Conservation (phyloP, 139 green algal species). For the Zygnema cylindricum region DNA sequence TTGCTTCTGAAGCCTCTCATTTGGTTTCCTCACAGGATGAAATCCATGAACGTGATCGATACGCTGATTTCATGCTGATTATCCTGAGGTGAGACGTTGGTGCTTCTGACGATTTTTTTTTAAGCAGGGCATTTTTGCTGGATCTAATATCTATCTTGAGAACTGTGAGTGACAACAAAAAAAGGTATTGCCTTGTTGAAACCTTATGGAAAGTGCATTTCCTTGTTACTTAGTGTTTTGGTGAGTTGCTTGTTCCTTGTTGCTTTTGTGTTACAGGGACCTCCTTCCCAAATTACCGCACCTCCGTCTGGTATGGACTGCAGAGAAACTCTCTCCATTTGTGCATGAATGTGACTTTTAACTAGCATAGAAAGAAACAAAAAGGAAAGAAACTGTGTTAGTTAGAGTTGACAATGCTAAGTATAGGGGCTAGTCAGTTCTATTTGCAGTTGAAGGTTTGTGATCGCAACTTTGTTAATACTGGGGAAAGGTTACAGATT, state of each 20-base stretch:
- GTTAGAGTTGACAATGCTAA: background rate
- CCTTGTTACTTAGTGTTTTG: too few species aligned
- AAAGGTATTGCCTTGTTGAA: too few species aligned
- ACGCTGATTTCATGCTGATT: conserved; percentile 80
- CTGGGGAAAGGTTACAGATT: background rate
- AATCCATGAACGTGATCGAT: conserved; percentile 77
- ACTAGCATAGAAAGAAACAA: background rate
- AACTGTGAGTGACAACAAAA: too few species aligned
- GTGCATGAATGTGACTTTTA: background rate
- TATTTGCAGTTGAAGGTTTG: conserved; percentile 1
- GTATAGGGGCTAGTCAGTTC: background rate
- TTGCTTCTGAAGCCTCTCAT: too few species aligned
- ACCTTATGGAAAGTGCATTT: too few species aligned
- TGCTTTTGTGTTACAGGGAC: conserved; percentile 42
- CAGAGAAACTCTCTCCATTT: background rate
- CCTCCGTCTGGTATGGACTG: conserved; percentile 41
- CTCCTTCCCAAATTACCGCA: conserved; percentile 25
- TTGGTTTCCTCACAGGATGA: conserved; percentile 70
- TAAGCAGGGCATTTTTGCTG: too few species aligned
- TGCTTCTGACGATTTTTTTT: too few species aligned
- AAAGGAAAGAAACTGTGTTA: background rate
- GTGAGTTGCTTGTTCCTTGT: background rate
- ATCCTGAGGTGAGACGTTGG: conserved; percentile 40
- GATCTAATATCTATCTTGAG: too few species aligned
- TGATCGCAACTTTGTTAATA: too few species aligned